Evolutionary conservation across 495 filamentous ascomycete species (phyloP).

Genomic region (Aspergillus ostianus): DNA sequence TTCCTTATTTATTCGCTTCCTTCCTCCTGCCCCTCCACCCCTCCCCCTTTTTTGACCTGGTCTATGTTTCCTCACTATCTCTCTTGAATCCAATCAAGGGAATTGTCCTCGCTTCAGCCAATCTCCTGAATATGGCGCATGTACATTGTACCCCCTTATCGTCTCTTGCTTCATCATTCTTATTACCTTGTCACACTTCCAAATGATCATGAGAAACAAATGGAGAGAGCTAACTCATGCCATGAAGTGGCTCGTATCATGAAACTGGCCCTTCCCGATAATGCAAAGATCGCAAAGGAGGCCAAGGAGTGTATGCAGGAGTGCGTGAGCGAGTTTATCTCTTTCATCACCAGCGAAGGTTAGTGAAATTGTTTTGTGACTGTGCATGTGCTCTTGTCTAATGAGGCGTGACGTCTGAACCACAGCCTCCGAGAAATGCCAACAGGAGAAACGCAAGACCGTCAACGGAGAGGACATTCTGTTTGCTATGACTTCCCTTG

Average conservation of each 20-base stretch:
- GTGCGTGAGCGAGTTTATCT: constrained; percentile 99
- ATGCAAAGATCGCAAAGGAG: constrained; percentile 99
- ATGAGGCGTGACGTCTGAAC: background rate
- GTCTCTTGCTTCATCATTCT: background rate
- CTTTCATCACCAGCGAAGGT: constrained; percentile 99
- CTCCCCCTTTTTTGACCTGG: background rate
- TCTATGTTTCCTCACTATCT: background rate
- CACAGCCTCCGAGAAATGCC: constrained; percentile 96
- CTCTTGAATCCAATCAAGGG: background rate
- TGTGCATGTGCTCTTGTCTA: background rate
- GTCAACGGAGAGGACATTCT: constrained; percentile 98
- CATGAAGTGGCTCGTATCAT: constrained; percentile 98
- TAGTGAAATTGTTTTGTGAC: constrained; percentile 11
- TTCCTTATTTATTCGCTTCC: background rate
- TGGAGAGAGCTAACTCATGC: constrained; percentile 70
- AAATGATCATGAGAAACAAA: background rate
- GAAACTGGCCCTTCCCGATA: constrained; percentile 95
- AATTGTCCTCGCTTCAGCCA: background rate
- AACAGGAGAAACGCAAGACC: constrained; percentile 98
- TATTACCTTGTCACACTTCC: background rate
- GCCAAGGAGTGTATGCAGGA: constrained; percentile 99
- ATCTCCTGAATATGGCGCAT: background rate
- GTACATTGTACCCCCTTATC: background rate
- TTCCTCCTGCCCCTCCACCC: background rate
- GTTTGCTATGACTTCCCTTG: constrained; percentile 97